A percentile compares a stretch with the other conserved stretches of the same genome.
Conservation (phyloP, 2,329 filamentous ascomycete genomes). For the Neurospora crassa region DNA sequence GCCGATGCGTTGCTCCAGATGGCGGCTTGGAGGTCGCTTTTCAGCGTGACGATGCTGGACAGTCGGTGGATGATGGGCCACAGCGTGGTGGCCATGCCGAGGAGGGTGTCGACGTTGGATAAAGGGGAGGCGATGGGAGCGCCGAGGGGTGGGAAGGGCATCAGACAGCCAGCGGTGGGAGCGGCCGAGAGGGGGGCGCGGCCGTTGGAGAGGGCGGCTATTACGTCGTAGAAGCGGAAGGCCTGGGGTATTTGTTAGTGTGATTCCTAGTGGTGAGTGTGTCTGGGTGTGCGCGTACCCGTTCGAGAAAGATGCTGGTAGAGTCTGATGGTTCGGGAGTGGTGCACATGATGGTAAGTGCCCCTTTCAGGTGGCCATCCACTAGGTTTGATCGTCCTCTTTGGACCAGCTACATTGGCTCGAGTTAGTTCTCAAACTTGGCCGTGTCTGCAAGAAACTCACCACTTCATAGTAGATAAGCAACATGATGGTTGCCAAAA, state of each 20-base stretch:
- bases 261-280: not conserved
- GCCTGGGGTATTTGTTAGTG: conserved; percentile 30
- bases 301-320: conserved; percentile 48
- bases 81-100: conserved; percentile 51
- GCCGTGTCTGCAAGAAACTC: conserved; percentile 20
- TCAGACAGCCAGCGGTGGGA: conserved; percentile 35
- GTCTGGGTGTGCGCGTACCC: conserved; percentile 30
- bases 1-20: conserved; percentile 28
- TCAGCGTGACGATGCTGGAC: conserved; percentile 44
- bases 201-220: conserved; percentile 51
- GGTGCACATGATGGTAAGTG: conserved; percentile 49
- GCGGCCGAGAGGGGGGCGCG: conserved; percentile 45
- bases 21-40: conserved; percentile 39
- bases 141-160: conserved; percentile 38
- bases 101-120: conserved; percentile 46
- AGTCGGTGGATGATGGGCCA: conserved; percentile 56
- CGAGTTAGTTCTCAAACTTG: not conserved
- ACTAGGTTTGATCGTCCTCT: conserved; percentile 50
- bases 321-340: conserved; percentile 35
- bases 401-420: conserved; percentile 44
- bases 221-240: conserved; percentile 57
- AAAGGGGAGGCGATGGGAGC: conserved; percentile 34
- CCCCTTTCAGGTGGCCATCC: conserved; percentile 50
- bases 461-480: conserved; percentile 56
- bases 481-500: conserved; percentile 51